Evolutionary conservation across 768 basidiomycete species (phyloP).

Genomic region (Lentinula aciculospora): DNA sequence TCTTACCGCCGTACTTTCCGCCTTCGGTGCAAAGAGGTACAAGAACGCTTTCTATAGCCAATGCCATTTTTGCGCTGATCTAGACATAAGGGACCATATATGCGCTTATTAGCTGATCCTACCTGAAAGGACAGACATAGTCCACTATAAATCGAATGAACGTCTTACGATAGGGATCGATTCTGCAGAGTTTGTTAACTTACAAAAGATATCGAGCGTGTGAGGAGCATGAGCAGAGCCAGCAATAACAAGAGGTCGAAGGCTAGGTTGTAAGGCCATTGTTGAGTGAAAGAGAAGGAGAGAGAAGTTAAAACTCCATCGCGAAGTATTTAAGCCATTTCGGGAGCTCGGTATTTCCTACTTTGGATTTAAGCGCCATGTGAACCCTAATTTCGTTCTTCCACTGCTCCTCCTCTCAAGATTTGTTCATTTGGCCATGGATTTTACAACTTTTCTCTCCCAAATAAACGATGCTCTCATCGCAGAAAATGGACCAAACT

Average conservation of each 20-base stretch:
- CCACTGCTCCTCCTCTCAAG: neutral
- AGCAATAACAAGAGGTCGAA: slow-evolving; percentile 57
- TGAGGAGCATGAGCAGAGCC: slow-evolving; percentile 61
- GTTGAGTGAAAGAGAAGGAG: neutral
- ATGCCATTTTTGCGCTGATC: slow-evolving; percentile 53
- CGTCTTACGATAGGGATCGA: neutral
- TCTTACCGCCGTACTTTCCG: slow-evolving; percentile 65
- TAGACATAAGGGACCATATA: neutral
- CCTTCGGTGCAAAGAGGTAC: slow-evolving; percentile 51
- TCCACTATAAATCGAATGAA: slow-evolving; percentile 50
- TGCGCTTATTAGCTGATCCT: neutral
- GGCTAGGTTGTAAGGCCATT: slow-evolving; percentile 80
- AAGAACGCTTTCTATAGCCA: slow-evolving; percentile 53
- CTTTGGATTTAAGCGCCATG: neutral
- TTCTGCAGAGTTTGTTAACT: slow-evolving; percentile 16
- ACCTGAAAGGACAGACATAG: slow-evolving; percentile 86
- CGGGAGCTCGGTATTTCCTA: neutral
- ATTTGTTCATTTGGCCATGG: slow-evolving; percentile 27
- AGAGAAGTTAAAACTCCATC: neutral
- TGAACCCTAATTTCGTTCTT: neutral
- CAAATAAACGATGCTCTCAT: slow-evolving; percentile 58
- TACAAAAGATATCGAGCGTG: slow-evolving; percentile 76
- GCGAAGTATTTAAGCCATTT: neutral
- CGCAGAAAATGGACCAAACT: slow-evolving; percentile 59
- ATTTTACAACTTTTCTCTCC: slow-evolving; percentile 54